phyloP scores from a whole-genome alignment of 805 yeast genomes.

The Kluyveromyces starmeri region DNA sequence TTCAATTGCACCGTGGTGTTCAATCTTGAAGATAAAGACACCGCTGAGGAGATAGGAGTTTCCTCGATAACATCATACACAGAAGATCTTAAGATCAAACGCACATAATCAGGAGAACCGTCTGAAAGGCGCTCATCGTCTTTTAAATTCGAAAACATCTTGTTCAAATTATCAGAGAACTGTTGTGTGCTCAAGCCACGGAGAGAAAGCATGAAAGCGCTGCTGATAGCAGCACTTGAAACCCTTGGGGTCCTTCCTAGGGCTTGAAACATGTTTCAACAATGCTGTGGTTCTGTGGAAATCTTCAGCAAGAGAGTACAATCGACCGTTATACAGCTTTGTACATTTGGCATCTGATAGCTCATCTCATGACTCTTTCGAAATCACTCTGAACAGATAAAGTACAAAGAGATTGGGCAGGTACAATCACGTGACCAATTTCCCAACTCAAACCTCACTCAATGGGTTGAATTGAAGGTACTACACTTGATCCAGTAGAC shows the following conservation, averaged over 20 bases:
- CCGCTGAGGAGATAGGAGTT: slow-evolving; percentile 73
- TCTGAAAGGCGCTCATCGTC: slow-evolving; percentile 44
- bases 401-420: too few relatives aligned
- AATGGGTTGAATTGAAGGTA: too few relatives aligned
- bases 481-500: too few relatives aligned
- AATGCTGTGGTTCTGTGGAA: too few relatives aligned
- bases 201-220: background rate
- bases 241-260: background rate
- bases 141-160: slow-evolving; percentile 25
- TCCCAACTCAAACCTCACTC: too few relatives aligned
- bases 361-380: too few relatives aligned
- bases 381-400: too few relatives aligned
- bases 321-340: too few relatives aligned
- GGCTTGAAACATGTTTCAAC: background rate
- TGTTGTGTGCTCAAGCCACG: background rate
- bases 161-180: slow-evolving; percentile 8
- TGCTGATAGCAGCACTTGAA: background rate
- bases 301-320: too few relatives aligned
- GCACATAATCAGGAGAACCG: slow-evolving; percentile 87
- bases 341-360: too few relatives aligned
- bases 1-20: slow-evolving; percentile 72
- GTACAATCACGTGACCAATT: too few relatives aligned
- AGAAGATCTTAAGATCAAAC: slow-evolving; percentile 80
- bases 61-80: slow-evolving; percentile 94
- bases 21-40: slow-evolving; percentile 62